A percentile compares a stretch with the other conserved stretches of the same genome.
Conservation (phyloP, 345 rosid genomes). For the Isatis tinctoria region DNA sequence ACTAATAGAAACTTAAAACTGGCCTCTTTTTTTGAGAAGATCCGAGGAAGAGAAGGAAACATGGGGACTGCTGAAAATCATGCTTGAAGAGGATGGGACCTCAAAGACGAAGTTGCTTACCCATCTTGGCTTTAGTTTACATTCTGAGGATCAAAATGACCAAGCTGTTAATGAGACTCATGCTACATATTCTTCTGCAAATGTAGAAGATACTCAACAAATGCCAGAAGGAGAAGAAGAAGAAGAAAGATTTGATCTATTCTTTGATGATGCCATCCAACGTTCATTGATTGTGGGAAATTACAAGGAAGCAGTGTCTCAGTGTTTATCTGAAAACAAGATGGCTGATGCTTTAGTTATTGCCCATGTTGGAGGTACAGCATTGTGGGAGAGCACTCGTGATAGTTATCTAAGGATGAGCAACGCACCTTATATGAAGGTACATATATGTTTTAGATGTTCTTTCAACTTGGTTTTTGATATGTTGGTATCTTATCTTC, state of each 20-base stretch:
- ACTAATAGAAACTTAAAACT: neutral
- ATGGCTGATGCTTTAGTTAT: neutral
- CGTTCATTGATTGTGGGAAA: neutral
- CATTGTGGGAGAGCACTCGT: neutral
- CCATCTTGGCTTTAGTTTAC: neutral
- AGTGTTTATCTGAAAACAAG: neutral
- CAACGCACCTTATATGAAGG: neutral
- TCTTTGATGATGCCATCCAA: neutral
- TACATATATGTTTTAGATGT: neutral
- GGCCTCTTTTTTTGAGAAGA: neutral
- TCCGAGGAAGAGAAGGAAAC: neutral
- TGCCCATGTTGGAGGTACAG: neutral
- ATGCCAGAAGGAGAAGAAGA: too few species aligned
- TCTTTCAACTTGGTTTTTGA: neutral
- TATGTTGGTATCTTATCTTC: neutral
- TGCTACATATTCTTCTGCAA: neutral
- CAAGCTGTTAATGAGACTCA: neutral
- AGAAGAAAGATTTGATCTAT: neutral
- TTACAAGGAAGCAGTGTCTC: neutral
- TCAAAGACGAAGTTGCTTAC: neutral
- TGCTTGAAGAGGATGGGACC: constrained; percentile 1
- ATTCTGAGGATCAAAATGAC: neutral
- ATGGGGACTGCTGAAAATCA: neutral
- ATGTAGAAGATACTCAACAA: neutral
- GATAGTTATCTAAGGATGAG: neutral